Conservation (phyloP, 495 filamentous ascomycete genomes). For the Penicillium pulvis region DNA sequence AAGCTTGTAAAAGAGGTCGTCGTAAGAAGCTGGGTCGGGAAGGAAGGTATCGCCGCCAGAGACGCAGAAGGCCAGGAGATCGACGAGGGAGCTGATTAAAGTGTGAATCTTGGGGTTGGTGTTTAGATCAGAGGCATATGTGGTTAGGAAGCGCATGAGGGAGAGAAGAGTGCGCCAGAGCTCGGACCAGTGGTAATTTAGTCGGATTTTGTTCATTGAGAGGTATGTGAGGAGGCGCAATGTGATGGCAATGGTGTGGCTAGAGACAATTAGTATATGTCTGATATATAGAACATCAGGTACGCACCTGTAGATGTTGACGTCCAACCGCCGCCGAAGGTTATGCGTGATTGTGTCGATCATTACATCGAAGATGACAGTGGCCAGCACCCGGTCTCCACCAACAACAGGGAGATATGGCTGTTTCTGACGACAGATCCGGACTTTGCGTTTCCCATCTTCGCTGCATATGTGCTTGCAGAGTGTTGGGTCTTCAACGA, state of each 20-base stretch:
- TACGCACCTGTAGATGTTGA: conserved; percentile 72
- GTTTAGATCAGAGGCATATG: conserved; percentile 76
- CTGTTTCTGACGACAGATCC: conserved; percentile 86
- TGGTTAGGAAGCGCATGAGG: conserved; percentile 87
- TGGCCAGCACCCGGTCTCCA: conserved; percentile 69
- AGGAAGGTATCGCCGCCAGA: conserved; percentile 88
- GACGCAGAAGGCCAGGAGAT: conserved; percentile 84
- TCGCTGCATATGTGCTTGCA: conserved; percentile 86
- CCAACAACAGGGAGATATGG: conserved; percentile 80
- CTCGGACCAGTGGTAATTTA: conserved; percentile 93
- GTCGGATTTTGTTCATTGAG: conserved; percentile 72
- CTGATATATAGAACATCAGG: background rate
- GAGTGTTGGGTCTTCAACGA: conserved; percentile 82
- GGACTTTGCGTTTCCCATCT: conserved; percentile 72
- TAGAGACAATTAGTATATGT: conserved; percentile 17
- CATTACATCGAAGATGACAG: conserved; percentile 80
- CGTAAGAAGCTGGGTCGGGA: conserved; percentile 85
- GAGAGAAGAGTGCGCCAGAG: conserved; percentile 89
- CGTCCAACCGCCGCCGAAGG: conserved; percentile 79
- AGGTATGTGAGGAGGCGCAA: conserved; percentile 82
- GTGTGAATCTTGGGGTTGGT: conserved; percentile 60
- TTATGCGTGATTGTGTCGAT: conserved; percentile 95
- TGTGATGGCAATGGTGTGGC: conserved; percentile 68
- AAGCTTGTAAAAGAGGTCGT: conserved; percentile 97
- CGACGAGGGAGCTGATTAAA: conserved; percentile 60